Conservation (phyloP, 768 basidiomycete genomes). For the Serpula lacrymans region DNA sequence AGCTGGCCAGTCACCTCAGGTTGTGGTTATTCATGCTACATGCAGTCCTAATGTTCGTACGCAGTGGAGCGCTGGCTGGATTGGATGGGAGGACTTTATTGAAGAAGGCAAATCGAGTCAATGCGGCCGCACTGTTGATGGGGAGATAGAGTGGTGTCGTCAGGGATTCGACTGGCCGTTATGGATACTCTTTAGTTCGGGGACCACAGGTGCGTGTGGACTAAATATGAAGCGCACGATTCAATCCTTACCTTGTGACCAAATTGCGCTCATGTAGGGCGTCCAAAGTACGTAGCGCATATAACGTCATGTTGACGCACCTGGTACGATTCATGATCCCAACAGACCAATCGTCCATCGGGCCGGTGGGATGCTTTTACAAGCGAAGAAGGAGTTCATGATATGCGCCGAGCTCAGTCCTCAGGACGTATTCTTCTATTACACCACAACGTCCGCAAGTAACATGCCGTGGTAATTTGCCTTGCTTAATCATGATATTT, state of each 20-base stretch:
- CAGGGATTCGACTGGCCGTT: slow-evolving; percentile 73
- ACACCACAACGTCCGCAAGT: slow-evolving; percentile 67
- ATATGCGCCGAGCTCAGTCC: slow-evolving; percentile 64
- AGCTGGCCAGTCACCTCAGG: too few relatives aligned
- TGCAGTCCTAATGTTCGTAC: slow-evolving; percentile 26
- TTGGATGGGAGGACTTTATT: slow-evolving; percentile 53
- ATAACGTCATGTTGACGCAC: neutral
- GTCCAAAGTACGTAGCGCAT: slow-evolving; percentile 50
- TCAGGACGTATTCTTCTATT: slow-evolving; percentile 78
- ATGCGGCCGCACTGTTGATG: slow-evolving; percentile 46
- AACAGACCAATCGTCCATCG: slow-evolving; percentile 74
- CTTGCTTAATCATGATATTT: slow-evolving; percentile 9
- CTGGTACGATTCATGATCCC: neutral
- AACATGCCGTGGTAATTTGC: neutral
- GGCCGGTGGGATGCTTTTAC: slow-evolving; percentile 74
- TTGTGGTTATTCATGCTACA: slow-evolving; percentile 55
- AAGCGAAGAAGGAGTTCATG: slow-evolving; percentile 66
- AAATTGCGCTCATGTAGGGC: slow-evolving; percentile 24
- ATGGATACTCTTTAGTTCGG: slow-evolving; percentile 84
- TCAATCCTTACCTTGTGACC: too few relatives aligned
- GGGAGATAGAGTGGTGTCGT: slow-evolving; percentile 63
- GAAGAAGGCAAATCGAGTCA: slow-evolving; percentile 40
- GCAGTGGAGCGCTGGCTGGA: slow-evolving; percentile 48
- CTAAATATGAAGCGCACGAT: too few relatives aligned
- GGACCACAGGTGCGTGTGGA: slow-evolving; percentile 65